These are phyloP conservation scores for Furcasterigmium furcatum DNA, from an alignment of 2,329 filamentous ascomycete genomes.

Conservation along the genomic window DNA sequence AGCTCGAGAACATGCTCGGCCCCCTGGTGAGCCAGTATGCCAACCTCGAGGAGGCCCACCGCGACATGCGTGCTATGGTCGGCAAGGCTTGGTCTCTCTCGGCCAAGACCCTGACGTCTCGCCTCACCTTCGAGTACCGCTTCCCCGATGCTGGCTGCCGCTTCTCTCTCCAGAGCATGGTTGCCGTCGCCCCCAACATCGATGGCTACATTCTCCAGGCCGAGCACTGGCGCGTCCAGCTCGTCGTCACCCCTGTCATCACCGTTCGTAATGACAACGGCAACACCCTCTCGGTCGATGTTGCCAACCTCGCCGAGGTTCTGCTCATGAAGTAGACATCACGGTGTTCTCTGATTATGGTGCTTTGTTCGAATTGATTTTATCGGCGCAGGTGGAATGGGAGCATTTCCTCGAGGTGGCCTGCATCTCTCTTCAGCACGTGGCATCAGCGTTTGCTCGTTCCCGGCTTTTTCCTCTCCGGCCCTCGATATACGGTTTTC, in stretches of 20 bases:
- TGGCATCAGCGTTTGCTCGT: too few relatives aligned
- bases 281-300: slow-evolving; percentile 38
- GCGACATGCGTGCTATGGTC: slow-evolving; percentile 38
- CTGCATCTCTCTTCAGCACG: too few relatives aligned
- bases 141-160: slow-evolving; percentile 48
- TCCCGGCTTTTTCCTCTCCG: too few relatives aligned
- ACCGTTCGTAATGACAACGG: slow-evolving; percentile 51
- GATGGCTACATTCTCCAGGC: slow-evolving; percentile 42
- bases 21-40: slow-evolving; percentile 34
- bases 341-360: background rate
- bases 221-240: slow-evolving; percentile 48
- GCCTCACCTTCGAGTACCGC: slow-evolving; percentile 40
- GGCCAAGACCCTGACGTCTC: slow-evolving; percentile 40
- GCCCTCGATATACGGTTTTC: too few relatives aligned
- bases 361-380: background rate
- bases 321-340: slow-evolving; percentile 40
- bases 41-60: slow-evolving; percentile 30
- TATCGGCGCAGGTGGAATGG: background rate
- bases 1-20: slow-evolving; percentile 37
- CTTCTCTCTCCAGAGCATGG: slow-evolving; percentile 46
- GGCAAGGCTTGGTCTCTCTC: slow-evolving; percentile 41
- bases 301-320: slow-evolving; percentile 42
- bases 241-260: slow-evolving; percentile 52
- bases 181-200: slow-evolving; percentile 36
- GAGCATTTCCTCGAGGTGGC: too few relatives aligned